These are phyloP conservation scores for Lichtheimia hyalospora DNA, from an alignment of 371 early-diverging fungal species.

Conservation along the genomic window DNA sequence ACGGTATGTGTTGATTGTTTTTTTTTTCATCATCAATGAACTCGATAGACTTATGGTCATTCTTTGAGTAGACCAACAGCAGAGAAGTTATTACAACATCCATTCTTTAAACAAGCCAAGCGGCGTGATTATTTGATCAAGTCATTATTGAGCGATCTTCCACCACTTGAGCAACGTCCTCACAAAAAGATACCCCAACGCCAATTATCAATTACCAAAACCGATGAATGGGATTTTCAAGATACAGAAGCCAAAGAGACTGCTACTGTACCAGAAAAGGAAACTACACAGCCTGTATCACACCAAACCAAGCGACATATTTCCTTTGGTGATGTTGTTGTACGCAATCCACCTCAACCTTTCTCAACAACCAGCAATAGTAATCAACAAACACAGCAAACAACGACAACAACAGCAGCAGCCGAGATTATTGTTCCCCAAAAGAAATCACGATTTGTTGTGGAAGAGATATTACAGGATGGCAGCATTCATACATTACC, in stretches of 20 bases:
- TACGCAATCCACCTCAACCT: slow-evolving; percentile 17
- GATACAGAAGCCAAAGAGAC: slow-evolving; percentile 24
- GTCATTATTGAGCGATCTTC: slow-evolving; percentile 60
- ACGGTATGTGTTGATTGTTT: slow-evolving; percentile 41
- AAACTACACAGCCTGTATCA: background rate
- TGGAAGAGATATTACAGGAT: slow-evolving; percentile 28
- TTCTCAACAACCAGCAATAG: background rate
- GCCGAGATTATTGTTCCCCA: slow-evolving; percentile 8
- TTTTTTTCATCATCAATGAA: background rate
- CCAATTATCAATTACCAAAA: slow-evolving; percentile 19
- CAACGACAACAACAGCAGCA: background rate
- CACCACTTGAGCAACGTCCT: slow-evolving; percentile 66
- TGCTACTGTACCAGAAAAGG: background rate
- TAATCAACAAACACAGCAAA: background rate
- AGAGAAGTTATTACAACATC: slow-evolving; percentile 74
- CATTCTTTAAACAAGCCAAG: slow-evolving; percentile 80
- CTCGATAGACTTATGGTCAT: too few species aligned
- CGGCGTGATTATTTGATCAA: slow-evolving; percentile 68
- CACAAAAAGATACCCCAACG: slow-evolving; percentile 37
- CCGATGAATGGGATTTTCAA: slow-evolving; percentile 49
- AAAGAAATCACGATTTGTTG: slow-evolving; percentile 44
- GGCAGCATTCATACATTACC: background rate
- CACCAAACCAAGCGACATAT: slow-evolving; percentile 15
- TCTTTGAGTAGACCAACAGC: slow-evolving; percentile 62
- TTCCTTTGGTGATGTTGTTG: slow-evolving; percentile 28